Base-by-base conservation (phyloP, 225 moss, liverwort and hornwort species). In the Anthoceros angustus region DNA sequence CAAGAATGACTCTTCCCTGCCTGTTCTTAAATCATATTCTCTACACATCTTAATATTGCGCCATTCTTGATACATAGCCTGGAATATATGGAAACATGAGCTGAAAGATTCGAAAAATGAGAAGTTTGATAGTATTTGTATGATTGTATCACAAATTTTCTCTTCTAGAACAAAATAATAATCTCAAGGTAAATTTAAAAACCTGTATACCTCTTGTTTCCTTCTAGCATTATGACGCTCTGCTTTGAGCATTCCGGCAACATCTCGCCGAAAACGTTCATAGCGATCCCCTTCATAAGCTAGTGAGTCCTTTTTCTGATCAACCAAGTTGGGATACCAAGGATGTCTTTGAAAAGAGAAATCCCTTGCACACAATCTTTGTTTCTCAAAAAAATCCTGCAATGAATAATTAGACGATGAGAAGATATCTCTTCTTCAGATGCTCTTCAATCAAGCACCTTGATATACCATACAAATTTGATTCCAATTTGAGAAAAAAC, bases 61-160 rank as follows among this genome's bases (percentile, higher is more conserved):
- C 55, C 55, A 55, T 55, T 55, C 55, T 20, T 55, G 18, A 12
- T 55, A 55, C 55, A 55, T 55, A 55, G 55, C 55, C 55, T 55
- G 14, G 6, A 55, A 7, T 0, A 12, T 15, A 55, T 5, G 11
- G 16, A 6, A 11, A 11, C 12, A 16, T 46, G 55, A 55, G 23
- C 55, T 20, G 3, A 5, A 20, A 15, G 18, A 0, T 55, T 15
- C 0, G 14, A 55, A 20, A 5, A 7, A 55, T 9, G n/a, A 23
- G 11, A 18, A 0, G 18, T 55, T 7, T 18, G 23, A 55, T 55
- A 7, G 23, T 8, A 1, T 3, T 18, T 48, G 46, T 12, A 48
- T 48, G 14, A 48, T 45, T 45, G 9, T 45, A 9, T 45, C 14
- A 9, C 43, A 9, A 8, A 45, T 45, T 45, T 48, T 2, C 18